Conservation (phyloP, 1,284 basidiomycete genomes). For the Fomitopsis palustris region DNA sequence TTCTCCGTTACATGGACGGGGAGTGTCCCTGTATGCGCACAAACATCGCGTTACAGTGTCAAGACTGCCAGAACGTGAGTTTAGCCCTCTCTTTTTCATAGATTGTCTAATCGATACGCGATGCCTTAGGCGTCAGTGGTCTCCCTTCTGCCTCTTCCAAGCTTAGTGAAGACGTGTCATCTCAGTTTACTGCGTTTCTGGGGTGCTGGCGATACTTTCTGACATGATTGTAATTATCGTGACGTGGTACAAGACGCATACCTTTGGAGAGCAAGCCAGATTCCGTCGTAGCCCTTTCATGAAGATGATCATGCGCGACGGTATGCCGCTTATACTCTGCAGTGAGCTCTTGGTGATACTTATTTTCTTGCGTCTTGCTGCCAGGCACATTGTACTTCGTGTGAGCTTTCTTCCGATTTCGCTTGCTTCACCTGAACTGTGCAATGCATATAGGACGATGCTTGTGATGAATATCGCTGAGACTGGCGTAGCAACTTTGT, state of each 20-base stretch:
- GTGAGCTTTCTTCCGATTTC: not conserved
- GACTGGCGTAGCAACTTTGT: not conserved
- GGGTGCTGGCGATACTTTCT: not conserved
- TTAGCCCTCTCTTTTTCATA: too few species aligned
- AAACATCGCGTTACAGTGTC: not conserved
- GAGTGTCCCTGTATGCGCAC: not conserved
- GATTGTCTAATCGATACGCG: not conserved
- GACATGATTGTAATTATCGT: not conserved
- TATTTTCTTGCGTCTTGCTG: too few species aligned
- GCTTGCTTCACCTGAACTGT: not conserved
- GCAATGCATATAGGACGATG: not conserved
- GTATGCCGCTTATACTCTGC: not conserved
- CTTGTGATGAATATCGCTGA: not conserved
- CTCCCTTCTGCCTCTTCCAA: not conserved
- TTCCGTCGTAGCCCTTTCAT: not conserved
- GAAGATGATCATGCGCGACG: not conserved
- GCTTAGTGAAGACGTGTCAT: not conserved
- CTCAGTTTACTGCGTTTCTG: not conserved
- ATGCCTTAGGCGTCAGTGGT: not conserved
- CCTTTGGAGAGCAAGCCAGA: not conserved
- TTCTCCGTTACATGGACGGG: not conserved
- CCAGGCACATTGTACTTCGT: conserved; percentile 2
- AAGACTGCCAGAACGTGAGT: not conserved
- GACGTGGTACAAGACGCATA: not conserved
- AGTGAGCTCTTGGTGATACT: not conserved